Conservation (phyloP, 805 yeast genomes). For the Metschnikowia bowlesiae region DNA sequence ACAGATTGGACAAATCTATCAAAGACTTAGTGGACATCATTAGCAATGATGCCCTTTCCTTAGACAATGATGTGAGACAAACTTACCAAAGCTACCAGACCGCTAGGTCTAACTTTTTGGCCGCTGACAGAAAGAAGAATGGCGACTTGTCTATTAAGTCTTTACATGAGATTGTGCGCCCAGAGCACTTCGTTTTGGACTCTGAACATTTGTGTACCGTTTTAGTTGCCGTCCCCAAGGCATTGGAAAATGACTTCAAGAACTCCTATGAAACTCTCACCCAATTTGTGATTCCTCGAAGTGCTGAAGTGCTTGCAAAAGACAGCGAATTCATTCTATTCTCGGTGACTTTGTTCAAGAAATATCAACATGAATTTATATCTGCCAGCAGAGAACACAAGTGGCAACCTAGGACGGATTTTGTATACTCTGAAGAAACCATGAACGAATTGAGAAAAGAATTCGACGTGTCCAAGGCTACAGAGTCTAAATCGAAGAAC, state of each 20-base stretch:
- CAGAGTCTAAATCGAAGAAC: constrained; percentile 67
- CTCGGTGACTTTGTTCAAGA: constrained; percentile 81
- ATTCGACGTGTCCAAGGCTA: constrained; percentile 66
- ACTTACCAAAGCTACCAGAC: constrained; percentile 70
- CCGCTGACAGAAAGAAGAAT: constrained; percentile 87
- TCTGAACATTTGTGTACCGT: constrained; percentile 85
- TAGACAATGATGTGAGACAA: constrained; percentile 81
- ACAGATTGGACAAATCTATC: constrained; percentile 78
- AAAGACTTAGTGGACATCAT: constrained; percentile 67
- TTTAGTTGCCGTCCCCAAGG: constrained; percentile 84
- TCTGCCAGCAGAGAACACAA: constrained; percentile 74
- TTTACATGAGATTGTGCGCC: constrained; percentile 80
- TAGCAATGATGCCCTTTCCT: constrained; percentile 70
- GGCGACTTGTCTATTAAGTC: constrained; percentile 93
- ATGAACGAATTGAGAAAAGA: constrained; percentile 73
- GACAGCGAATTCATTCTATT: constrained; percentile 75
- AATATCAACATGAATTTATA: constrained; percentile 65
- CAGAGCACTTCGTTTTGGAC: constrained; percentile 75
- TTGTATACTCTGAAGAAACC: constrained; percentile 74
- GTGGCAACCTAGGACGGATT: constrained; percentile 86
- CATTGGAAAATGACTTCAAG: constrained; percentile 55
- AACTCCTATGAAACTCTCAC: constrained; percentile 70
- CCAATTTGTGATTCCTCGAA: constrained; percentile 86
- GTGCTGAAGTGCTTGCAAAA: constrained; percentile 62
- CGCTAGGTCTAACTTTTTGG: constrained; percentile 77